A percentile compares a stretch with the other conserved stretches of the same genome.
phyloP scores from a whole-genome alignment of 768 basidiomycete genomes.

The Dentipellis sp. region DNA sequence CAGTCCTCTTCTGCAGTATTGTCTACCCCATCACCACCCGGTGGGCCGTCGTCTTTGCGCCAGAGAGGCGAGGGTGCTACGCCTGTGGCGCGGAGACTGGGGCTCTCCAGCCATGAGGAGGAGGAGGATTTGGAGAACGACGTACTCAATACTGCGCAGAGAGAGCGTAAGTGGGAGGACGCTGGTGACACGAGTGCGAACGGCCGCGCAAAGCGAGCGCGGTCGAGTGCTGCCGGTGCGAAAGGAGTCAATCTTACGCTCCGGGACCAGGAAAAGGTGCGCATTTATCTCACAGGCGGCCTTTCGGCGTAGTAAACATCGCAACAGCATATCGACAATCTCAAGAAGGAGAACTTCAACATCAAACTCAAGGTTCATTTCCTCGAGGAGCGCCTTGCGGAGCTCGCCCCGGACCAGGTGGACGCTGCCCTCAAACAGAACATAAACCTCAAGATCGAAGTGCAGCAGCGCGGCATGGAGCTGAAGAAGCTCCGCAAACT shows the following conservation, averaged over 20 bases:
- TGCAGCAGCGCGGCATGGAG: slow-evolving; percentile 82
- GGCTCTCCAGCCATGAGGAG: slow-evolving; percentile 6
- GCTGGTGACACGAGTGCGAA: slow-evolving; percentile 42
- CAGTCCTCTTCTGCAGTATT: slow-evolving; percentile 13
- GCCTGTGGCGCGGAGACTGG: slow-evolving; percentile 6
- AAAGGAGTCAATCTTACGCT: slow-evolving; percentile 57
- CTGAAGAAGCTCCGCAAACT: slow-evolving; percentile 89
- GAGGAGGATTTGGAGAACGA: slow-evolving; percentile 10
- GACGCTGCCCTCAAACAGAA: slow-evolving; percentile 89
- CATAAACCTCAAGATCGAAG: slow-evolving; percentile 87
- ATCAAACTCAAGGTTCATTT: slow-evolving; percentile 95
- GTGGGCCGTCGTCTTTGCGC: background rate
- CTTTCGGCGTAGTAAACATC: no score
- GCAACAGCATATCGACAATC: slow-evolving; percentile 79
- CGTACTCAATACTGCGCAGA: slow-evolving; percentile 8
- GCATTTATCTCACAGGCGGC: slow-evolving; percentile 8
- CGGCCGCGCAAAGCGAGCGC: slow-evolving; percentile 34
- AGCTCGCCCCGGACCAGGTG: slow-evolving; percentile 87
- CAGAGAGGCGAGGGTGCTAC: slow-evolving; percentile 12
- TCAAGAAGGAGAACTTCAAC: slow-evolving; percentile 96
- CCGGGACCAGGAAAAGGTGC: slow-evolving; percentile 93
- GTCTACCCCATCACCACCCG: slow-evolving; percentile 17
- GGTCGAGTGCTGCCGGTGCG: slow-evolving; percentile 27
- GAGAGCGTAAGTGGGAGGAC: slow-evolving; percentile 33
- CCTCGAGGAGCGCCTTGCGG: slow-evolving; percentile 84